Conservation (phyloP, 1,284 basidiomycete genomes). For the Erythrobasidium hasegawianum region DNA sequence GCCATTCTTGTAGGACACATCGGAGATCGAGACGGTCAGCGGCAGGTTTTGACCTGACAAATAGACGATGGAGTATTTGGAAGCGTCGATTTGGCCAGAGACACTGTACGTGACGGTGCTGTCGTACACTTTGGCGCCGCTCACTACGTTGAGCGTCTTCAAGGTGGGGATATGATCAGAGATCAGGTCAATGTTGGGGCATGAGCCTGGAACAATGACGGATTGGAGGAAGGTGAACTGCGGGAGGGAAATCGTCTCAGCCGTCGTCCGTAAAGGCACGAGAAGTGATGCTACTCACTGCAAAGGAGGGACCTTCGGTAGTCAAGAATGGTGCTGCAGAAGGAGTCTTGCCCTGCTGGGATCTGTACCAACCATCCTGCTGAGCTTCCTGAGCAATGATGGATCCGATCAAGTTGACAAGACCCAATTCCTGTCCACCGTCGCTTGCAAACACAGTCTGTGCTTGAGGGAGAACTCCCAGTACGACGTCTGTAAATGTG, state of each 20-base stretch:
- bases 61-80: conserved; percentile 34
- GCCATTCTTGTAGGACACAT: conserved; percentile 14
- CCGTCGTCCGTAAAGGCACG: no score
- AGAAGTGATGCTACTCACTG: no score
- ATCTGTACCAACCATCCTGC: conserved; percentile 36
- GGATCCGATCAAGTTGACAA: conserved; percentile 34
- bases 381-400: conserved; percentile 38
- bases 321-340: conserved; percentile 38
- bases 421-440: conserved; percentile 33
- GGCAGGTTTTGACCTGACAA: conserved; percentile 35
- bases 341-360: conserved; percentile 36
- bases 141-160: conserved; percentile 10
- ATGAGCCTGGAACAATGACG: conserved; percentile 36
- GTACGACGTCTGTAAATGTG: conserved; percentile 37
- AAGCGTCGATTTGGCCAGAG: neutral
- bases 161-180: conserved; percentile 31
- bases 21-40: conserved; percentile 25
- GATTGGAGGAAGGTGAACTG: conserved; percentile 31
- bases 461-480: conserved; percentile 35
- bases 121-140: neutral
- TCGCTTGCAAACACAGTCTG: conserved; percentile 35
- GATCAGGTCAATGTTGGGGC: conserved; percentile 27
- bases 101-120: conserved; percentile 19
- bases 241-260: neutral
- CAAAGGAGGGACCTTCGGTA: conserved; percentile 27